Evolutionary conservation across 2,329 filamentous ascomycete species (phyloP).

Genomic region (Neobulgaria alba): DNA sequence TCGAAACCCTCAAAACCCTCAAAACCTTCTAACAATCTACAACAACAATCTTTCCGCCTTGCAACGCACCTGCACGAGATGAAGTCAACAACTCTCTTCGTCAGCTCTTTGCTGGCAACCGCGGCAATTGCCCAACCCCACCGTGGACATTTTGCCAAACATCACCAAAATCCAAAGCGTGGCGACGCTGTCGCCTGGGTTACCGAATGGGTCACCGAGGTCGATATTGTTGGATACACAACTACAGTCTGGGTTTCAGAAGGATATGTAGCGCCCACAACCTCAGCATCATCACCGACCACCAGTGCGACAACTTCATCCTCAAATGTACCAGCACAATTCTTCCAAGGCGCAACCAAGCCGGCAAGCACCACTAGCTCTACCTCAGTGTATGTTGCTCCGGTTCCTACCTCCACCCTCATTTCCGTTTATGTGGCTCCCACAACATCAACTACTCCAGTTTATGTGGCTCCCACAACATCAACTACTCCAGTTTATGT

Average conservation of each 20-base stretch:
- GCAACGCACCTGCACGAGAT: too few species aligned
- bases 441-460: slow-evolving; percentile 21
- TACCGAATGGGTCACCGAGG: slow-evolving; percentile 38
- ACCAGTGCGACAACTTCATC: background rate
- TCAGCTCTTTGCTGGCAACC: background rate
- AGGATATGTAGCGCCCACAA: slow-evolving; percentile 15
- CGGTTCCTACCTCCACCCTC: slow-evolving; percentile 2
- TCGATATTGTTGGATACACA: slow-evolving; percentile 35
- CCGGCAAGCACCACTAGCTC: background rate
- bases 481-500: slow-evolving; percentile 7
- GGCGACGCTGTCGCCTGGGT: slow-evolving; percentile 35
- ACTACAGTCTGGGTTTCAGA: slow-evolving; percentile 35
- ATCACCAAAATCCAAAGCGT: slow-evolving; percentile 23
- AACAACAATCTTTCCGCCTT: background rate
- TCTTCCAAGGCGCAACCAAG: background rate
- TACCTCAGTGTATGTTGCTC: slow-evolving; percentile 8
- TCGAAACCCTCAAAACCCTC: background rate
- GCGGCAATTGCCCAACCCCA: background rate
- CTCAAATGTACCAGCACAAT: background rate
- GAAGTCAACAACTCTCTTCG: background rate
- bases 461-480: slow-evolving; percentile 17
- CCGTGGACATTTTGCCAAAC: slow-evolving; percentile 26
- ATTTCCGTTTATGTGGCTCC: slow-evolving; percentile 10
- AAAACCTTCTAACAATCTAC: background rate
- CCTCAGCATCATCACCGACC: background rate